Evolutionary conservation across 108 stramenopile species (phyloP).

Genomic region (Schizochytrium sp.): DNA sequence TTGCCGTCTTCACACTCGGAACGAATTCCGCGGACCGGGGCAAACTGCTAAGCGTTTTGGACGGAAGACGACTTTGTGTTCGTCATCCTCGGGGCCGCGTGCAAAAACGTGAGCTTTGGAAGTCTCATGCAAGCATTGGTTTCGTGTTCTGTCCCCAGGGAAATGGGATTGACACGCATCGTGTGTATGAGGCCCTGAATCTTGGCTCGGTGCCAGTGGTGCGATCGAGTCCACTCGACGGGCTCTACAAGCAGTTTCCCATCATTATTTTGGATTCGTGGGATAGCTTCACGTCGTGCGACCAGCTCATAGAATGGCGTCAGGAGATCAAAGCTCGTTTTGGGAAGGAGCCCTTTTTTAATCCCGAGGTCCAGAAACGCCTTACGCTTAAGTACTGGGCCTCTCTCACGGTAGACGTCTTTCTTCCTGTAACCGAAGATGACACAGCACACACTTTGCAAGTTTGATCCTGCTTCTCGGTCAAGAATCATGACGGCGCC

Average conservation of each 20-base stretch:
- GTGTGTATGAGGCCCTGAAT: conserved; percentile 23
- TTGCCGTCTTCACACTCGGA: background rate
- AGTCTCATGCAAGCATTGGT: background rate
- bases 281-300: background rate
- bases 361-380: background rate
- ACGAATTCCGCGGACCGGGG: background rate
- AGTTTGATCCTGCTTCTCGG: background rate
- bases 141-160: conserved; percentile 19
- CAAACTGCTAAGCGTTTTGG: background rate
- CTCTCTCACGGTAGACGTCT: background rate
- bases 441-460: background rate
- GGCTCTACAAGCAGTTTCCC: conserved; percentile 11
- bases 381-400: background rate
- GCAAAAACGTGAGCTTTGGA: background rate
- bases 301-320: background rate
- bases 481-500: background rate
- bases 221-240: conserved; percentile 3
- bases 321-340: background rate
- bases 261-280: conserved; percentile 17
- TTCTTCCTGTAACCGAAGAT: background rate
- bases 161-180: conserved; percentile 23
- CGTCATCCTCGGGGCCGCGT: background rate
- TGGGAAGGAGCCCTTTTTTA: background rate
- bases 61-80: background rate
- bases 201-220: conserved; percentile 23